These are phyloP conservation scores for Steccherinum ochraceum DNA, from an alignment of 768 basidiomycete genomes.

Conservation along the genomic window DNA sequence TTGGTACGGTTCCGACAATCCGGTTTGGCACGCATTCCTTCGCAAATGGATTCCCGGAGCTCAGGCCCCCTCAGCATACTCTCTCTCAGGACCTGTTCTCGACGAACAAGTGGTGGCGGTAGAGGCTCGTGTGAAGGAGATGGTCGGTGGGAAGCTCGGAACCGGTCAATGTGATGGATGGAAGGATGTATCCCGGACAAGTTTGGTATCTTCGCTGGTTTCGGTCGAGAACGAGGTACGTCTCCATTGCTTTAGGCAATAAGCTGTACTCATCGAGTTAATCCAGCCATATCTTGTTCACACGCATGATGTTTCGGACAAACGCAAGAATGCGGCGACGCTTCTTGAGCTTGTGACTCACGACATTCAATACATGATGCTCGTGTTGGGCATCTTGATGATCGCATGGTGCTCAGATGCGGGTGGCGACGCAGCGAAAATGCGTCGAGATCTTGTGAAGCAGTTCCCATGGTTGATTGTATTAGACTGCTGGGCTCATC, in stretches of 20 bases:
- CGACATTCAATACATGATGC: neutral
- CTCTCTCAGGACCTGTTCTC: conserved; percentile 7
- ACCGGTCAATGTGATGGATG: conserved; percentile 15
- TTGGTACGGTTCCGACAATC: conserved; percentile 20
- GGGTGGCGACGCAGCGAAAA: neutral
- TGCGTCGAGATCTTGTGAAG: neutral
- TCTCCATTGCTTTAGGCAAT: neutral
- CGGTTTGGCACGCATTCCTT: conserved; percentile 13
- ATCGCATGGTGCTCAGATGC: conserved; percentile 3
- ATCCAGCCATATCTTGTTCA: conserved; percentile 2
- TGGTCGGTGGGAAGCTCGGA: conserved; percentile 5
- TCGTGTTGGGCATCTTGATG: neutral
- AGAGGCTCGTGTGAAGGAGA: neutral
- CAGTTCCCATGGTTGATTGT: conserved; percentile 11
- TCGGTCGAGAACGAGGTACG: conserved; percentile 10
- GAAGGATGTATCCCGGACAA: conserved; percentile 9
- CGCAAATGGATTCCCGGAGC: conserved; percentile 18
- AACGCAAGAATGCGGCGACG: conserved; percentile 9
- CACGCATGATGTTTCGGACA: conserved; percentile 8
- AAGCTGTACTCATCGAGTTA: neutral
- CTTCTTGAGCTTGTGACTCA: conserved; percentile 7
- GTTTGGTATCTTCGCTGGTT: conserved; percentile 14
- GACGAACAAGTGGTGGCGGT: neutral
- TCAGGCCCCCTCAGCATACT: conserved; percentile 4
- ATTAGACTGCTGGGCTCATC: conserved; percentile 21